Conservation (phyloP, 2,329 filamentous ascomycete genomes). For the Capronia coronata region DNA sequence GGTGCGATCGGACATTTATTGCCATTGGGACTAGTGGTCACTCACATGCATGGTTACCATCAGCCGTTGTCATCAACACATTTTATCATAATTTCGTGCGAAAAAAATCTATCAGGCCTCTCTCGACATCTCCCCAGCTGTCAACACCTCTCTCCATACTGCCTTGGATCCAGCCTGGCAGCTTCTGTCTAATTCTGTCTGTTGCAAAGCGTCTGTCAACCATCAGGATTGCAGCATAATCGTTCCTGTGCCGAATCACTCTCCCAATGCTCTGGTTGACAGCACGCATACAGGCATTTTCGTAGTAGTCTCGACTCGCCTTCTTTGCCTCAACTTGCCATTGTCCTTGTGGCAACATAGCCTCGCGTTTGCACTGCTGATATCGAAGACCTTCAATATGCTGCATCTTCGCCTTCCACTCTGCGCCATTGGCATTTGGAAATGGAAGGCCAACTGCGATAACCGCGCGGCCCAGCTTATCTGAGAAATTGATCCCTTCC, state of each 20-base stretch:
- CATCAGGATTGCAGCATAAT: slow-evolving; percentile 87
- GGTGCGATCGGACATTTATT: too few relatives aligned
- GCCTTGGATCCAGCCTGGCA: slow-evolving; percentile 81
- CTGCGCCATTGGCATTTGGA: slow-evolving; percentile 78
- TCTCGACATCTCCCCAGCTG: slow-evolving; percentile 55
- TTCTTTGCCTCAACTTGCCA: slow-evolving; percentile 36
- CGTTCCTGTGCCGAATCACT: slow-evolving; percentile 77
- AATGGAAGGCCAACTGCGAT: slow-evolving; percentile 90
- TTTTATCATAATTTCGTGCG: slow-evolving; percentile 4
- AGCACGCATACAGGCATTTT: slow-evolving; percentile 92
- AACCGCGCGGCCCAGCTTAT: slow-evolving; percentile 80
- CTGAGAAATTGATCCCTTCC: slow-evolving; percentile 97
- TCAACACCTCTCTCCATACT: slow-evolving; percentile 54
- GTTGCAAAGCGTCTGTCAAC: slow-evolving; percentile 74
- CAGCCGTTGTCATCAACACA: too few relatives aligned
- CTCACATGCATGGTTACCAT: too few relatives aligned
- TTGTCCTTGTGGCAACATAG: slow-evolving; percentile 11
- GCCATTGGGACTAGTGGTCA: too few relatives aligned
- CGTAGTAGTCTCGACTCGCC: slow-evolving; percentile 71
- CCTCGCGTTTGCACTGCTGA: slow-evolving; percentile 20
- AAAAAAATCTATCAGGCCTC: slow-evolving; percentile 53
- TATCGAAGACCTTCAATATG: slow-evolving; percentile 59
- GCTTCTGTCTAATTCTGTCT: slow-evolving; percentile 65
- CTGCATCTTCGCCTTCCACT: slow-evolving; percentile 88
- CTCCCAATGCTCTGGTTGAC: slow-evolving; percentile 96